Base-by-base conservation (phyloP, 805 yeast genomes). In the Yamadazyma ubonensis region DNA sequence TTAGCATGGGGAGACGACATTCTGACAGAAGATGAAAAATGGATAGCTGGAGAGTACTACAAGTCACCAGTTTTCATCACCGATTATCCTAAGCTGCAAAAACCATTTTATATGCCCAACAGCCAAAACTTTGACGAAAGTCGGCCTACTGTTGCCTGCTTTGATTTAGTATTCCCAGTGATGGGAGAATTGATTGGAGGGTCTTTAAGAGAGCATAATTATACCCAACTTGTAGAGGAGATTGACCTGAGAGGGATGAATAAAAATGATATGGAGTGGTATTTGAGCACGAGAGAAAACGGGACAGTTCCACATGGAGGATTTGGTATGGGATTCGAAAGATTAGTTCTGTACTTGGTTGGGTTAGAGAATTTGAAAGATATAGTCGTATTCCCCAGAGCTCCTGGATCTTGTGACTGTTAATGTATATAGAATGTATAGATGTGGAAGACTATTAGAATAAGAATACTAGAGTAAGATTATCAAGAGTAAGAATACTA, bases 251-350 rank as follows among this genome's bases (percentile, higher is more conserved):
- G 84, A 39, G 66, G 65, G 2, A 85, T 89, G 90, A 73, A 76
- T 38, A 54, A 58, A 2, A 74, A 70, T 2, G 75, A 77, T 14
- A 59, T 93, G 59, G 70, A 76, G 21, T 93, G 99, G 99, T 93
- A 90, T 55, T 50, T 83, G 19, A 75, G 81, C 1, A 68, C 85
- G 6, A 71, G 99, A 44, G 67, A 67, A 45, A 81, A 84, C 50
- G 98, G 97, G 0, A 67, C 85, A 2, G 82, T 82, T 16, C 96
- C 97, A 0, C 98, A 91, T 57, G 99, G 99, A 34, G 99, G 99
- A 0, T 93, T 84, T 62, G 99, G 99, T 0, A 68, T 93, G 70
- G 99, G 99, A 0, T 79, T 90, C 50, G 99, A 93, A 59, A 69
- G 99, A 44, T 63, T 93, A 21, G 59, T 93, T 11, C 79, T 84